Conservation (phyloP, 108 stramenopile genomes). For the Conticribra guillardii region DNA sequence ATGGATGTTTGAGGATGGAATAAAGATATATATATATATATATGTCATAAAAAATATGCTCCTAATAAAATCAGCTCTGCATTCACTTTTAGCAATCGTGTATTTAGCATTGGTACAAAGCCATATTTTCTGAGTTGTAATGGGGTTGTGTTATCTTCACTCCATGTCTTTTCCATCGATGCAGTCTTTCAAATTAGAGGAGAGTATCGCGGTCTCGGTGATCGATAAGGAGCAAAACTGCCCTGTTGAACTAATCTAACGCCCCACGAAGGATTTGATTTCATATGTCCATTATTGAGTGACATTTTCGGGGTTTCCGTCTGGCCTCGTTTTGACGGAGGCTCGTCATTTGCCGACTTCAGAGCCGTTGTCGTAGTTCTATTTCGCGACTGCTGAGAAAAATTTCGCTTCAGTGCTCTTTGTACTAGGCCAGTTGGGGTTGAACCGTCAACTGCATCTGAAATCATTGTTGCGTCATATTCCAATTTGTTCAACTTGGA, state of each 20-base stretch:
- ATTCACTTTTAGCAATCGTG: no score
- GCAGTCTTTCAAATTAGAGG: slow-evolving; percentile 35
- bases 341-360: not conserved
- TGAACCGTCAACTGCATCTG: slow-evolving; percentile 4
- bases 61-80: no score
- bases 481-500: slow-evolving; percentile 22
- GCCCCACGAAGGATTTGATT: slow-evolving; percentile 7
- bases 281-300: slow-evolving; percentile 12
- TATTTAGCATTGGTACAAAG: no score
- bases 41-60: no score
- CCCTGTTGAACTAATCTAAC: slow-evolving; percentile 24
- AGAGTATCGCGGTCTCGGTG: slow-evolving; percentile 8
- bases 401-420: slow-evolving; percentile 43
- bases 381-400: slow-evolving; percentile 11
- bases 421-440: slow-evolving; percentile 35
- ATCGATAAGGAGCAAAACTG: slow-evolving; percentile 24
- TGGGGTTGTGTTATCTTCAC: no score
- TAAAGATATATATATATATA: no score
- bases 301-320: slow-evolving; percentile 42
- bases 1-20: no score
- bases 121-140: no score
- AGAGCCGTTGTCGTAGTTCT: not conserved
- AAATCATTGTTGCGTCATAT: slow-evolving; percentile 8
- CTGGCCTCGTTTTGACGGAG: slow-evolving; percentile 1
- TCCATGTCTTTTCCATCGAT: no score